These are phyloP conservation scores for Aspergillus fumigatiaffinis DNA, from an alignment of 2,329 filamentous ascomycete species.

Conservation along the genomic window DNA sequence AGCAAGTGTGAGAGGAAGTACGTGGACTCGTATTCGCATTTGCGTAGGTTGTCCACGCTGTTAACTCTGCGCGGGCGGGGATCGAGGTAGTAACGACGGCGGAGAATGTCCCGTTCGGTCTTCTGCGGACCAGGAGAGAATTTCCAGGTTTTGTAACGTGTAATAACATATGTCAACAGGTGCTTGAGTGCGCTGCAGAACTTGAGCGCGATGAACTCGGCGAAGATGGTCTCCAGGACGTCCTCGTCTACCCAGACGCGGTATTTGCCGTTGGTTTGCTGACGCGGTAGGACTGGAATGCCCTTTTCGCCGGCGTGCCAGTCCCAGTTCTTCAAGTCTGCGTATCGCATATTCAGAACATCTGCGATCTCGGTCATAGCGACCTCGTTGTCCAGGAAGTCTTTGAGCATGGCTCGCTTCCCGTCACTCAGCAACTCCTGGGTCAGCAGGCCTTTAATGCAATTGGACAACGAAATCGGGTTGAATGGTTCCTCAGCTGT, in stretches of 20 bases:
- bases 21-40: conserved; percentile 20
- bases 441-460: conserved; percentile 38
- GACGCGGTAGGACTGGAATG: conserved; percentile 42
- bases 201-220: conserved; percentile 41
- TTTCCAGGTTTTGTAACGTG: conserved; percentile 9
- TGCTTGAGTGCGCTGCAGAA: conserved; percentile 28
- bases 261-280: conserved; percentile 44
- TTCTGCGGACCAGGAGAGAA: conserved; percentile 5
- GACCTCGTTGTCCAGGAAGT: conserved; percentile 37
- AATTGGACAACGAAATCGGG: conserved; percentile 25
- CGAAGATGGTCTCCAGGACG: conserved; percentile 44
- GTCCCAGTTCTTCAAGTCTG: conserved; percentile 40
- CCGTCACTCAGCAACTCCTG: conserved; percentile 43
- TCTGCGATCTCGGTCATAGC: conserved; percentile 43
- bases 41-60: conserved; percentile 7
- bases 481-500: conserved; percentile 30
- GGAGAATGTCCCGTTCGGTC: conserved; percentile 20
- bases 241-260: conserved; percentile 47
- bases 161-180: conserved; percentile 10
- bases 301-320: conserved; percentile 41
- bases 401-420: conserved; percentile 38
- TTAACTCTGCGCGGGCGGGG: neutral
- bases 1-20: conserved; percentile 38
- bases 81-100: conserved; percentile 23
- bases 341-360: conserved; percentile 43